Conservation (phyloP, 108 stramenopile species). For the Stephanodiscus triporus region DNA sequence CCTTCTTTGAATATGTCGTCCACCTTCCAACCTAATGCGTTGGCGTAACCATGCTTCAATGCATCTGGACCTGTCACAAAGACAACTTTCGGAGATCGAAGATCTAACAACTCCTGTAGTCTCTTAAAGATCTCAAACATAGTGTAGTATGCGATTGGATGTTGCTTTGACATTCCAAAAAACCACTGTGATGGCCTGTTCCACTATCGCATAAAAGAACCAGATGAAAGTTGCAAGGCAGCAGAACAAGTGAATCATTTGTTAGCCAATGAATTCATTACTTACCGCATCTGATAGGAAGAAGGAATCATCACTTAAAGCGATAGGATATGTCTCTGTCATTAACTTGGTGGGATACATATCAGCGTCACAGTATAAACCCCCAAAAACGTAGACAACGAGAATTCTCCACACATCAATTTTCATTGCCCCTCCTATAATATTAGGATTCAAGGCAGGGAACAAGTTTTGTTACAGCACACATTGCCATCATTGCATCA, state of each 20-base stretch:
- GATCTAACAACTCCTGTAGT: conserved; percentile 25
- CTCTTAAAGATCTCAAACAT: conserved; percentile 40
- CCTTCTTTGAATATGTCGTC: conserved; percentile 16
- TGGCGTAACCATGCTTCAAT: conserved; percentile 33
- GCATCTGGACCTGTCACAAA: conserved; percentile 52
- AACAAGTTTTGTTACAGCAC: not conserved
- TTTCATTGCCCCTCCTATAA: not conserved
- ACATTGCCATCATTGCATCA: not conserved
- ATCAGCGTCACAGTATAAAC: conserved; percentile 46
- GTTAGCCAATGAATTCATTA: no score
- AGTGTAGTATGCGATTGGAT: conserved; percentile 42
- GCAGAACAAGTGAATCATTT: not conserved
- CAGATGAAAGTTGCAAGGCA: conserved; percentile 24
- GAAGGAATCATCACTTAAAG: no score
- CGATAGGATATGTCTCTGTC: no score
- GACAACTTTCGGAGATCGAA: conserved; percentile 39
- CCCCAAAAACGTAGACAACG: conserved; percentile 38
- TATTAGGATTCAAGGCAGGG: no score
- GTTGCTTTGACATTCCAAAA: not conserved
- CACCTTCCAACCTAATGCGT: conserved; percentile 5
- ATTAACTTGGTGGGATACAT: conserved; percentile 8
- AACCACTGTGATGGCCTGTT: not conserved
- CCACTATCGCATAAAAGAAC: not conserved
- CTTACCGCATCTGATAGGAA: no score
- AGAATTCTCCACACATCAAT: conserved; percentile 53